These are phyloP conservation scores for Boletus reticulatus DNA, from an alignment of 768 basidiomycete genomes.

Conservation along the genomic window DNA sequence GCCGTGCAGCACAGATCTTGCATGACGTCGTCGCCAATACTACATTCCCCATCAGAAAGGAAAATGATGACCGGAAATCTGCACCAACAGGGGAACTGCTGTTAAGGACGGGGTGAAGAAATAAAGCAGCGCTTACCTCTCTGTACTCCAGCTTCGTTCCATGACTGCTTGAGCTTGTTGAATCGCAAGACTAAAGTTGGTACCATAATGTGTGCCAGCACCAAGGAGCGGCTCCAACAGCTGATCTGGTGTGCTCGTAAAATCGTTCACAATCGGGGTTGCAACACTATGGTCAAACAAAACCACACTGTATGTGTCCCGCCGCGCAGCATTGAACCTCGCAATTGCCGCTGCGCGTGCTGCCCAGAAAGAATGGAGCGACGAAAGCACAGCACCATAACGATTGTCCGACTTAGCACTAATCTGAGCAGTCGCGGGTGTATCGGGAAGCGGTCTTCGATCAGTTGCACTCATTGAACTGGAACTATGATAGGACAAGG, in stretches of 20 bases:
- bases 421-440: slow-evolving; percentile 41
- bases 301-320: slow-evolving; percentile 57
- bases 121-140: slow-evolving; percentile 34
- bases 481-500: slow-evolving; percentile 36
- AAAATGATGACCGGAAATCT: slow-evolving; percentile 35
- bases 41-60: slow-evolving; percentile 45
- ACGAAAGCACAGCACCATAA: slow-evolving; percentile 59
- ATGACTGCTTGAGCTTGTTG: slow-evolving; percentile 35
- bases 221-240: slow-evolving; percentile 40
- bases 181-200: slow-evolving; percentile 45
- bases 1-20: slow-evolving; percentile 43
- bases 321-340: slow-evolving; percentile 29
- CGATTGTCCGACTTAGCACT: slow-evolving; percentile 40
- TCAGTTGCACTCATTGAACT: slow-evolving; percentile 46
- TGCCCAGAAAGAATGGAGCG: slow-evolving; percentile 55
- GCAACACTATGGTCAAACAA: slow-evolving; percentile 36
- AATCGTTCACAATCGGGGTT: slow-evolving; percentile 43
- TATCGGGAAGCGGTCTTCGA: slow-evolving; percentile 41
- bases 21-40: slow-evolving; percentile 36
- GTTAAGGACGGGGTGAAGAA: background rate
- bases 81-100: too few relatives aligned
- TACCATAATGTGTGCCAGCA: slow-evolving; percentile 35
- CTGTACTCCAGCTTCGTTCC: slow-evolving; percentile 48
- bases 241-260: slow-evolving; percentile 41
- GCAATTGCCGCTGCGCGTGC: slow-evolving; percentile 43